These are phyloP conservation scores for Fusarium albidum DNA, from an alignment of 2,329 filamentous ascomycete species.

Conservation along the genomic window DNA sequence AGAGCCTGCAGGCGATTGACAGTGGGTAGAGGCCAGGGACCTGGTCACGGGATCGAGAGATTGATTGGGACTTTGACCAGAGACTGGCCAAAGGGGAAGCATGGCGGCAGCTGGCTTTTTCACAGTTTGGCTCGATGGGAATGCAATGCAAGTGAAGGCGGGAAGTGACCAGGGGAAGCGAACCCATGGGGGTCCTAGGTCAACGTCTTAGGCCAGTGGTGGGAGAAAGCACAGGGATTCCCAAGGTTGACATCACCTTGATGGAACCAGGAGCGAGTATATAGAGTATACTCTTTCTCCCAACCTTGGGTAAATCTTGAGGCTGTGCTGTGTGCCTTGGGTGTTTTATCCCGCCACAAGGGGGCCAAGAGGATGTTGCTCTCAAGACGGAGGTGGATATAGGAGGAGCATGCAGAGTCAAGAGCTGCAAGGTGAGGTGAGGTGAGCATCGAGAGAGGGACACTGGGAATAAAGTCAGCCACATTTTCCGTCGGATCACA, in stretches of 20 bases:
- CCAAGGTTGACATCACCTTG: no score
- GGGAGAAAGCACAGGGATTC: no score
- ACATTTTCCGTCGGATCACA: constrained; percentile 7
- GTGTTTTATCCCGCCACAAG: no score
- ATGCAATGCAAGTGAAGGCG: constrained; percentile 10
- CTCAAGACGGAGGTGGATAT: not conserved
- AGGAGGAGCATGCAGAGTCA: not conserved
- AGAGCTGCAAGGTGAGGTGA: not conserved
- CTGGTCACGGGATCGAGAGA: constrained; percentile 15
- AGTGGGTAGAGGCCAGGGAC: constrained; percentile 12
- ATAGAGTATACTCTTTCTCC: no score
- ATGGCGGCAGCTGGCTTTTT: no score
- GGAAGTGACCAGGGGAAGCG: constrained; percentile 9
- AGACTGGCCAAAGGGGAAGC: no score
- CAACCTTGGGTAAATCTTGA: no score
- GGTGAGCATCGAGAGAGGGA: not conserved
- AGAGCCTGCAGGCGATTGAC: not conserved
- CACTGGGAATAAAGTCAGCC: not conserved
- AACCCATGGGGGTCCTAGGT: not conserved
- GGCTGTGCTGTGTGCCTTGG: no score
- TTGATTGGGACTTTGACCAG: constrained; percentile 10
- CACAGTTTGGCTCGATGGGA: not conserved
- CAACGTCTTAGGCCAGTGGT: not conserved
- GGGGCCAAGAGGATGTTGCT: no score
- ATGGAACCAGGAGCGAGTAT: no score